phyloP scores from a whole-genome alignment of 495 filamentous ascomycete genomes.

The Xylaria acuta region DNA sequence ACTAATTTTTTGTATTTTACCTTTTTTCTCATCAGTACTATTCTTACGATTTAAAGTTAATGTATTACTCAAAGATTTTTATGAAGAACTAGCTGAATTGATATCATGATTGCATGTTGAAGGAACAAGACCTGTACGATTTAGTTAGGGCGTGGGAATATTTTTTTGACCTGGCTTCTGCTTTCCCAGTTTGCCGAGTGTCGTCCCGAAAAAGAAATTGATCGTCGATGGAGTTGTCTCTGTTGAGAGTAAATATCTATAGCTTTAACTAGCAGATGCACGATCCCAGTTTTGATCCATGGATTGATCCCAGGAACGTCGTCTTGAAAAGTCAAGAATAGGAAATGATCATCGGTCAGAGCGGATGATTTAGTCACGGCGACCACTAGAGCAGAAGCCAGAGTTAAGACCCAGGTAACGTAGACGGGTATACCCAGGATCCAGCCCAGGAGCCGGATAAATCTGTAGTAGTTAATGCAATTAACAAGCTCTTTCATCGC shows the following conservation, averaged over 20 bases:
- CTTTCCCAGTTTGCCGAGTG: background rate
- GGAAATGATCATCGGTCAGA: slow-evolving; percentile 13
- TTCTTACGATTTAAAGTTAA: background rate
- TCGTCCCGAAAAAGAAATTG: slow-evolving; percentile 7
- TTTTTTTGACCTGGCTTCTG: background rate
- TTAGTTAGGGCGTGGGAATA: slow-evolving; percentile 9
- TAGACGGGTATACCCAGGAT: background rate
- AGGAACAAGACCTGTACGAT: background rate
- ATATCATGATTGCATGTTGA: background rate
- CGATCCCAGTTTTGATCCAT: slow-evolving; percentile 20
- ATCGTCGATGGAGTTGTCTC: slow-evolving; percentile 13
- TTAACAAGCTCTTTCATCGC: slow-evolving; percentile 1
- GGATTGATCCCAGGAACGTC: slow-evolving; percentile 13
- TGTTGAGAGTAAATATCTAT: slow-evolving; percentile 10
- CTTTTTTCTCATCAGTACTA: no score
- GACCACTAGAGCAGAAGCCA: background rate
- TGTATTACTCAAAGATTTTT: background rate
- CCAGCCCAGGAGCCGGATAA: background rate
- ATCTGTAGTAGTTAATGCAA: slow-evolving; percentile 8
- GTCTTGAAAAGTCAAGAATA: background rate
- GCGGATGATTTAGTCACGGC: background rate
- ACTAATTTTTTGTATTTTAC: no score
- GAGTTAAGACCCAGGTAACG: background rate
- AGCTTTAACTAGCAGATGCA: slow-evolving; percentile 14
- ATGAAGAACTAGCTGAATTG: background rate